Evolutionary conservation across 768 basidiomycete species (phyloP).

Genomic region (Cystofilobasidium capitatum): DNA sequence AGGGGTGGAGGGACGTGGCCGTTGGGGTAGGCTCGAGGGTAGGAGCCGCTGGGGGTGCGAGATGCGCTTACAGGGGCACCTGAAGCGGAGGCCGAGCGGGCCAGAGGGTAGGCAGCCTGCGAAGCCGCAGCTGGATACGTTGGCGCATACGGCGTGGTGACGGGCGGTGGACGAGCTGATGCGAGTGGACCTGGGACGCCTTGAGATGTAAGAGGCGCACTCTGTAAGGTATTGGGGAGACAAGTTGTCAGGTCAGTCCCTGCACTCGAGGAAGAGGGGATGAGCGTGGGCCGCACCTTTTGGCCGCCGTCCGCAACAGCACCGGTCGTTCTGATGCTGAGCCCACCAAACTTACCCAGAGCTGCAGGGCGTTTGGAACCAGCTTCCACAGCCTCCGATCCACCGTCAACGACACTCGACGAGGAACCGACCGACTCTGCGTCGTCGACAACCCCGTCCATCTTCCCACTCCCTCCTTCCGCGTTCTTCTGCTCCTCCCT

Average conservation of each 20-base stretch:
- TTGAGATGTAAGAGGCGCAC: neutral
- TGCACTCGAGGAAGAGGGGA: neutral
- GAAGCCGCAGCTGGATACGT: neutral
- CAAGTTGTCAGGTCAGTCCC: too few relatives aligned
- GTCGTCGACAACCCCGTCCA: neutral
- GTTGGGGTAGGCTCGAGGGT: neutral
- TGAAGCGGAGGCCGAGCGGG: neutral
- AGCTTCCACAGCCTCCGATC: slow-evolving; percentile 5
- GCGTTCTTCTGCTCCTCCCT: slow-evolving; percentile 6
- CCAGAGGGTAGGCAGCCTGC: neutral
- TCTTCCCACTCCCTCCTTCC: neutral
- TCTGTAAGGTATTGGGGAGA: neutral
- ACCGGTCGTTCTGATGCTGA: neutral
- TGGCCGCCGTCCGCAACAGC: neutral
- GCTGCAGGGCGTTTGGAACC: neutral
- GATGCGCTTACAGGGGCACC: neutral
- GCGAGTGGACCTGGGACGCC: neutral
- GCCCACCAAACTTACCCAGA: neutral
- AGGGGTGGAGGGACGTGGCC: neutral
- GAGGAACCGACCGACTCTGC: neutral
- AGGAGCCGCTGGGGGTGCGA: neutral
- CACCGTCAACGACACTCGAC: neutral
- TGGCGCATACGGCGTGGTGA: too few relatives aligned
- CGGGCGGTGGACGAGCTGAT: neutral
- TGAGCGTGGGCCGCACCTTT: neutral